A percentile compares a stretch with the other conserved stretches of the same genome.
These are phyloP conservation scores for Nannochloropsis salina DNA, from an alignment of 108 stramenopile genomes.

Conservation along the genomic window DNA sequence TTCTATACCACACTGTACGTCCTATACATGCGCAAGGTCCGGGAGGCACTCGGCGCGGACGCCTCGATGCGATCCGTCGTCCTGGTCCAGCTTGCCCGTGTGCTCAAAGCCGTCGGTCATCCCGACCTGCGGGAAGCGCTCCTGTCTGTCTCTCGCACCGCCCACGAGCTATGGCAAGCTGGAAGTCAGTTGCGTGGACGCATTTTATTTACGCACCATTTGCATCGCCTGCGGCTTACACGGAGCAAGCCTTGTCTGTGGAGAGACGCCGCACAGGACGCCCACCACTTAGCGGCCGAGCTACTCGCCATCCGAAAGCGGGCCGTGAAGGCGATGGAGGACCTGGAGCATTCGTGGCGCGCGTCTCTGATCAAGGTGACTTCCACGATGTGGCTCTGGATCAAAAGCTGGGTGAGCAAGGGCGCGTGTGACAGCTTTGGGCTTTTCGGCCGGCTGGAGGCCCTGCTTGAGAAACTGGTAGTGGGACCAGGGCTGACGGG, in stretches of 20 bases:
- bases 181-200: slow-evolving; percentile 19
- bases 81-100: not conserved
- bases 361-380: not conserved
- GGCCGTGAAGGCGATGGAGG: not conserved
- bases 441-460: not conserved
- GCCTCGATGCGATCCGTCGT: not conserved
- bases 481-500: not conserved
- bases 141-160: not conserved
- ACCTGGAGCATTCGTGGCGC: not conserved
- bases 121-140: not conserved
- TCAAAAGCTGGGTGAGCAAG: not conserved
- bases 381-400: not conserved
- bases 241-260: not conserved
- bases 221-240: not conserved
- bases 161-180: not conserved
- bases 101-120: not conserved
- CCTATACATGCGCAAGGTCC: not conserved
- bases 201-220: not conserved
- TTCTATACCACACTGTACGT: not conserved
- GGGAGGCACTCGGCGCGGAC: not conserved
- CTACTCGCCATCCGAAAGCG: not conserved
- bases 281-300: slow-evolving; percentile 17
- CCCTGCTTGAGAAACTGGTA: too few relatives aligned
- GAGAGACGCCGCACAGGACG: slow-evolving; percentile 10
- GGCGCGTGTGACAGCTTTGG: not conserved